phyloP scores from a whole-genome alignment of 129 eudicot genomes.

The Tagetes patula region DNA sequence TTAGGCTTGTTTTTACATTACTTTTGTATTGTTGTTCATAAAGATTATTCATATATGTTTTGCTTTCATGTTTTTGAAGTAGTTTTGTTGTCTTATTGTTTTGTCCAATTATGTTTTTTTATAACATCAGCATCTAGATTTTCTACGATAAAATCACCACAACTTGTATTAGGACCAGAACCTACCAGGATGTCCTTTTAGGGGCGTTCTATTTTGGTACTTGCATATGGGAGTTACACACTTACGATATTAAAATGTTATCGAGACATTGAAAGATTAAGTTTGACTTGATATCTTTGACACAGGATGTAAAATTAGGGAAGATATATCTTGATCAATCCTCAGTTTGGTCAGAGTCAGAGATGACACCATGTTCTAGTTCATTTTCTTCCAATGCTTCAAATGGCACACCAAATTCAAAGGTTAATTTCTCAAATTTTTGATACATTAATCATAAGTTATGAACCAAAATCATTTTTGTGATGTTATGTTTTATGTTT shows the following conservation, averaged over 20 bases:
- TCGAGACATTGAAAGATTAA: background rate
- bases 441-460: background rate
- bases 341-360: conserved; percentile 41
- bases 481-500: background rate
- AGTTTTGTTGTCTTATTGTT: background rate
- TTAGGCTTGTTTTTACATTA: background rate
- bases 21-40: background rate
- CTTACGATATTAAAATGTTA: background rate
- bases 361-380: conserved; percentile 34
- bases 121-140: background rate
- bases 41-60: background rate
- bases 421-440: conserved; percentile 23
- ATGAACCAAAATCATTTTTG: background rate
- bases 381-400: conserved; percentile 34
- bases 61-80: conserved; percentile 7
- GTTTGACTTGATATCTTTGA: conserved; percentile 10
- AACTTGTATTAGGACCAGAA: too few species aligned
- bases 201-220: too few species aligned
- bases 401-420: conserved; percentile 30
- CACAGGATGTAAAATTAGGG: conserved; percentile 31
- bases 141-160: too few species aligned
- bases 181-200: too few species aligned
- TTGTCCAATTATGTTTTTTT: background rate
- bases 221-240: background rate
- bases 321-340: conserved; percentile 34